Evolutionary conservation across 257 asterid species (phyloP).

Genomic region (Plantago major): DNA sequence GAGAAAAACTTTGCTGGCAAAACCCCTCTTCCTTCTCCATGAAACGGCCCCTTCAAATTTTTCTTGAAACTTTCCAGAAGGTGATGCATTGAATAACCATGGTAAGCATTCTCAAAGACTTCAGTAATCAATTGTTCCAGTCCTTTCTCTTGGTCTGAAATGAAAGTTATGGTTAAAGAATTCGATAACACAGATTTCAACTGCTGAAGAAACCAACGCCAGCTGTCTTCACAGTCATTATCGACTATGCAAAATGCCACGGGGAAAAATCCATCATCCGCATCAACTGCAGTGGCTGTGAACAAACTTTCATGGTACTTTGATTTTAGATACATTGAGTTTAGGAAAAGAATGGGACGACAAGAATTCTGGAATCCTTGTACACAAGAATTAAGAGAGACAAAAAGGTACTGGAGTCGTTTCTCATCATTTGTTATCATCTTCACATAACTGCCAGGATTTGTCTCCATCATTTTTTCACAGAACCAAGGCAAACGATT

Average conservation of each 20-base stretch:
- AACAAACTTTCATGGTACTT: constrained; percentile 62
- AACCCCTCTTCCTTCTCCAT: constrained; percentile 75
- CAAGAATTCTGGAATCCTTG: constrained; percentile 64
- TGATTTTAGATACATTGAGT: constrained; percentile 65
- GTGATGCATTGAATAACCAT: constrained; percentile 80
- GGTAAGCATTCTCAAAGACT: constrained; percentile 57
- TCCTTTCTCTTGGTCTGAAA: constrained; percentile 74
- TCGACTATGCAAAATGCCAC: constrained; percentile 77
- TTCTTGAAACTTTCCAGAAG: constrained; percentile 76
- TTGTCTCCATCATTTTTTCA: constrained; percentile 52
- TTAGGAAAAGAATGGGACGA: constrained; percentile 88
- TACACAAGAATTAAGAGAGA: constrained; percentile 50
- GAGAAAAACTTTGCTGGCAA: constrained; percentile 61
- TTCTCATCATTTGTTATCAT: constrained; percentile 53
- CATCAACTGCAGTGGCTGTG: constrained; percentile 80
- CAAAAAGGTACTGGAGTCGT: constrained; percentile 51
- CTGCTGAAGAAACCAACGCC: constrained; percentile 88
- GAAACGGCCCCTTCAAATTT: constrained; percentile 72
- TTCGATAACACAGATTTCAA: constrained; percentile 57
- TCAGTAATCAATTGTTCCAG: constrained; percentile 41
- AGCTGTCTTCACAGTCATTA: constrained; percentile 55
- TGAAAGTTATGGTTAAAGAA: constrained; percentile 55
- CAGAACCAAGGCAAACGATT: constrained; percentile 74
- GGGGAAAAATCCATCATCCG: constrained; percentile 79
- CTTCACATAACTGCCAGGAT: constrained; percentile 67